phyloP scores from a whole-genome alignment of 2,329 filamentous ascomycete genomes.

The Colletotrichum cereale region DNA sequence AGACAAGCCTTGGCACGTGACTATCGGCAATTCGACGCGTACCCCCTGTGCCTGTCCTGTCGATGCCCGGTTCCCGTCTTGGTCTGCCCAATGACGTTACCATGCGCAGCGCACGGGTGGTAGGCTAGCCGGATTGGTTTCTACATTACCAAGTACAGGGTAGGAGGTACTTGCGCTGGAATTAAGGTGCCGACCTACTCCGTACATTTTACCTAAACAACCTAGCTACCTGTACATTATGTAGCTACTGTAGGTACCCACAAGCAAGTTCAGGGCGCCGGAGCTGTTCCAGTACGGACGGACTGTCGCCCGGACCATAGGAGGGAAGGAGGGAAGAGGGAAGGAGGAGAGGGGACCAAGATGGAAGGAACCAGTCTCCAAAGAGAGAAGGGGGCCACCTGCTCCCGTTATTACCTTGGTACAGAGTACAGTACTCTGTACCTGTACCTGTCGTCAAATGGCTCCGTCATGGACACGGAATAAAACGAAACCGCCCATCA shows the following conservation, averaged over 20 bases:
- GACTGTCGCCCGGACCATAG: too few relatives aligned
- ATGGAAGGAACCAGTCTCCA: too few relatives aligned
- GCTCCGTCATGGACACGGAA: constrained; percentile 12
- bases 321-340: neutral
- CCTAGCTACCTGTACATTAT: neutral
- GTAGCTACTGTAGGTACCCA: too few relatives aligned
- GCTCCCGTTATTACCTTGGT: constrained; percentile 13
- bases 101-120: constrained; percentile 12
- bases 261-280: too few relatives aligned
- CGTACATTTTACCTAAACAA: too few relatives aligned
- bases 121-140: constrained; percentile 12
- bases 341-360: too few relatives aligned
- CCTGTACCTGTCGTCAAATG: constrained; percentile 1
- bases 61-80: constrained; percentile 13
- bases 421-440: too few relatives aligned
- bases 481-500: neutral
- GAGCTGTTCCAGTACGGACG: neutral
- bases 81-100: constrained; percentile 26
- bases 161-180: neutral
- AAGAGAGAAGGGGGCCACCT: neutral
- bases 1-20: constrained; percentile 37
- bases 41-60: constrained; percentile 15
- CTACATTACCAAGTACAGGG: neutral
- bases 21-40: constrained; percentile 35
- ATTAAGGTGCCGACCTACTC: neutral